Evolutionary conservation across 83 land plant species (phyloP).

Genomic region (Larix sibirica): DNA sequence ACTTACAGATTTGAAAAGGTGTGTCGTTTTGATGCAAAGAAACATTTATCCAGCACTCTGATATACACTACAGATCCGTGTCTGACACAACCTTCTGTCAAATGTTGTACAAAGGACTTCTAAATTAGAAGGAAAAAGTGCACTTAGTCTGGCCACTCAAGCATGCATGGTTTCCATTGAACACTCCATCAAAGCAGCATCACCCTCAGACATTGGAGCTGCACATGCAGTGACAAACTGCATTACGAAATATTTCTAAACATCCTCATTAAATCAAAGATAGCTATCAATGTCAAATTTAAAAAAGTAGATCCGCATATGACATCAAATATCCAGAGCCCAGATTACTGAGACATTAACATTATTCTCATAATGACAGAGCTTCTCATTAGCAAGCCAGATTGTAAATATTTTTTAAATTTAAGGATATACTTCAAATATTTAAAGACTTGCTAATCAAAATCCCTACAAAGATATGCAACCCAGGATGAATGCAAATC

Average conservation of each 20-base stretch:
- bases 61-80: background rate
- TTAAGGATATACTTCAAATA: background rate
- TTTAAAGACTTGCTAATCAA: background rate
- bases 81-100: background rate
- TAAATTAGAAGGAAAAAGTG: background rate
- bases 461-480: background rate
- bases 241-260: background rate
- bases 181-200: conserved; percentile 36
- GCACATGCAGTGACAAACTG: conserved; percentile 11
- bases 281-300: background rate
- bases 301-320: background rate
- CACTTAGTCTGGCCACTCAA: background rate
- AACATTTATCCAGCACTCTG: background rate
- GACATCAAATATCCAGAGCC: background rate
- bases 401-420: background rate
- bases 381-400: conserved; percentile 27
- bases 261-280: background rate
- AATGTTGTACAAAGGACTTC: background rate
- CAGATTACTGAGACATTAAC: background rate
- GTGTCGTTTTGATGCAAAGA: background rate
- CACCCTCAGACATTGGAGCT: conserved; percentile 45
- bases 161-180: conserved; percentile 10
- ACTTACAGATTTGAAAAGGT: background rate
- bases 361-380: conserved; percentile 23
- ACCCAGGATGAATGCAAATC: background rate